Conservation (phyloP, 768 basidiomycete genomes). For the Dacryopinax spathularia region DNA sequence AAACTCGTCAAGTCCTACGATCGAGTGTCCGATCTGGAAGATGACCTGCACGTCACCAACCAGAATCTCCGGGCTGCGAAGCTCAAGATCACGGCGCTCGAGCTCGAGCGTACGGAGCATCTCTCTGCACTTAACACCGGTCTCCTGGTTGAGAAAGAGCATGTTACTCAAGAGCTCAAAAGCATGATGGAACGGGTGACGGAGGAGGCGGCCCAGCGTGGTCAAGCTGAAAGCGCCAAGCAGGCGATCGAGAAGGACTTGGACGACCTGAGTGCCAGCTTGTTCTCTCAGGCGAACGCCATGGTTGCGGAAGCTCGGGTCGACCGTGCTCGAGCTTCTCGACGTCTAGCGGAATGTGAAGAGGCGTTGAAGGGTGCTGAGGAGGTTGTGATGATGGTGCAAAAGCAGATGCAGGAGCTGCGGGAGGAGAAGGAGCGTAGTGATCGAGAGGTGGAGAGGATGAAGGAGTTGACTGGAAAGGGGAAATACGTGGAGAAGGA, state of each 20-base stretch:
- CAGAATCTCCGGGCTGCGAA: slow-evolving; percentile 44
- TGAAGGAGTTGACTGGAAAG: slow-evolving; percentile 43
- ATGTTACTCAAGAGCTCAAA: slow-evolving; percentile 83
- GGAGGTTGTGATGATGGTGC: slow-evolving; percentile 71
- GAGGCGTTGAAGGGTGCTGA: slow-evolving; percentile 67
- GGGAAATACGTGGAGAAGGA: slow-evolving; percentile 50
- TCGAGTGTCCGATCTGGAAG: slow-evolving; percentile 83
- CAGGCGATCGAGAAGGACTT: slow-evolving; percentile 81
- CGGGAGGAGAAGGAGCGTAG: slow-evolving; percentile 51
- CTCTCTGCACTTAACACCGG: slow-evolving; percentile 83
- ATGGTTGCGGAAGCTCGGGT: slow-evolving; percentile 95
- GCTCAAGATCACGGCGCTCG: slow-evolving; percentile 60
- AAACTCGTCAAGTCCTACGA: slow-evolving; percentile 91
- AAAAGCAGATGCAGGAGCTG: slow-evolving; percentile 66
- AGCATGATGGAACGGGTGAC: slow-evolving; percentile 90
- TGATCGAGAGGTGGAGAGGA: slow-evolving; percentile 38
- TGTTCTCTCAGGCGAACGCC: slow-evolving; percentile 86
- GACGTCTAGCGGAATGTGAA: slow-evolving; percentile 64
- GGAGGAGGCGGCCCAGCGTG: slow-evolving; percentile 81
- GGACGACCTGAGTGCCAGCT: slow-evolving; percentile 77
- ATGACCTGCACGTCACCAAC: slow-evolving; percentile 58
- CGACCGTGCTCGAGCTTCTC: slow-evolving; percentile 45
- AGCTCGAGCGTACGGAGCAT: slow-evolving; percentile 74
- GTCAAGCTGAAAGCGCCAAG: slow-evolving; percentile 75
- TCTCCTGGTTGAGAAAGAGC: slow-evolving; percentile 75